Evolutionary conservation across 331 rosid species (phyloP).

Genomic region (Saraca asoca): DNA sequence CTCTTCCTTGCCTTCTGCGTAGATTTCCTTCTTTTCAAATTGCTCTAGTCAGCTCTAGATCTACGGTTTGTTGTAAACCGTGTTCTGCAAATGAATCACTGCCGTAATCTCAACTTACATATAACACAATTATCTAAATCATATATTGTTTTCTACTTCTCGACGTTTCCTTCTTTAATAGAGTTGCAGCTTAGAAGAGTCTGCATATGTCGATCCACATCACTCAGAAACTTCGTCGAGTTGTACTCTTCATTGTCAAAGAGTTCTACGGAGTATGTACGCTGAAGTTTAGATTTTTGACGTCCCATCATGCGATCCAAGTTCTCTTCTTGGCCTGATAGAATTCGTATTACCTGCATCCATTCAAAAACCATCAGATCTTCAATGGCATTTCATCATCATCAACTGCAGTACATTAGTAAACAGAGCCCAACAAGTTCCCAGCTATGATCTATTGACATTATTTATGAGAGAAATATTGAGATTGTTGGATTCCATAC

Average conservation of each 20-base stretch:
- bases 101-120: slow-evolving; percentile 17
- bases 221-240: slow-evolving; percentile 65
- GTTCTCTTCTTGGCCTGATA: slow-evolving; percentile 58
- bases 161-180: slow-evolving; percentile 16
- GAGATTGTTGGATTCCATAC: too few species aligned
- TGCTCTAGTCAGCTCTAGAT: slow-evolving; percentile 26
- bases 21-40: slow-evolving; percentile 12
- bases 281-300: slow-evolving; percentile 56
- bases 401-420: too few species aligned
- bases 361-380: not conserved
- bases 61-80: not conserved
- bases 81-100: slow-evolving; percentile 19
- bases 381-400: too few species aligned
- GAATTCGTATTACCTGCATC: slow-evolving; percentile 59
- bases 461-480: too few species aligned
- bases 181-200: slow-evolving; percentile 46
- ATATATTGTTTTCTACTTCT: slow-evolving; percentile 8
- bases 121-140: slow-evolving; percentile 9
- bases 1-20: not conserved
- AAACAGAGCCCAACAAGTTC: too few species aligned
- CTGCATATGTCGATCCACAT: slow-evolving; percentile 41
- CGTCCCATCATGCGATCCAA: slow-evolving; percentile 41
- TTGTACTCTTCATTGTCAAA: slow-evolving; percentile 80
- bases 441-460: too few species aligned
- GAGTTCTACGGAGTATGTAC: slow-evolving; percentile 78